Base-by-base conservation (phyloP, 768 basidiomycete species). In the Lepiota brunneoincarnata region DNA sequence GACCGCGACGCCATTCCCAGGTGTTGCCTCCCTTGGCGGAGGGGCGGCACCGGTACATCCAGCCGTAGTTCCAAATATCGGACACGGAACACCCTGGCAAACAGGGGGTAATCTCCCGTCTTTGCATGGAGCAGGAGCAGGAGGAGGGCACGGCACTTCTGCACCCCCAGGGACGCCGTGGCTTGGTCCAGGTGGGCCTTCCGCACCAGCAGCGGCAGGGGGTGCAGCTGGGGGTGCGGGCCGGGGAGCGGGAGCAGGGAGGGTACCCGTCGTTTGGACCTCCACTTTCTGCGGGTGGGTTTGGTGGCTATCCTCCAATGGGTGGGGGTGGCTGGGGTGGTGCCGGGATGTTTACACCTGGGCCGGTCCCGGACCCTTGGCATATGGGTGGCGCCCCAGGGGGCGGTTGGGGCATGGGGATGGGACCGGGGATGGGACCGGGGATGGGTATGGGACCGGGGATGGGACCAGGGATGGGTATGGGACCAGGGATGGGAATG, bases 21-120 rank as follows among this genome's bases (percentile, higher is more conserved):
- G 49, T 9, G 10, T 40, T 5, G 37, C 48, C n/a, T 20, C 46
- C 11, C 46, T 47, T 3, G 31, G 31, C 31, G 47, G 35, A 41
- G 15, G 6, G 15, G 45, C 31, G 4, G 31, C 28, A 35, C 45
- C 28, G 1, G 31, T 34, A 4, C 28, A 28, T 11, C 45, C 34
- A 18, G 34, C 24, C 9, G 10, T 46, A 18, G 31, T 48, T 35
- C 45, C 45, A 10, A 31, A 31, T 7, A 26, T 18, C 4, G 21
- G 17, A 24, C 38, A 21, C 9, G 45, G 45, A 7, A 34, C 38
- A 17, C 45, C 53, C 0, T 54, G 53, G 53, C 53, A 47, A 20
- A 37, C 42, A 17, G 51, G 35, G 2, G 38, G 31, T 31, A 31
- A 31, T 9, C 2, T 48, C n/a, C 53, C 53, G 24, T 20, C 35